Base-by-base conservation (phyloP, 2,329 filamentous ascomycete genomes). In the Ceratocystiopsis minuta region DNA sequence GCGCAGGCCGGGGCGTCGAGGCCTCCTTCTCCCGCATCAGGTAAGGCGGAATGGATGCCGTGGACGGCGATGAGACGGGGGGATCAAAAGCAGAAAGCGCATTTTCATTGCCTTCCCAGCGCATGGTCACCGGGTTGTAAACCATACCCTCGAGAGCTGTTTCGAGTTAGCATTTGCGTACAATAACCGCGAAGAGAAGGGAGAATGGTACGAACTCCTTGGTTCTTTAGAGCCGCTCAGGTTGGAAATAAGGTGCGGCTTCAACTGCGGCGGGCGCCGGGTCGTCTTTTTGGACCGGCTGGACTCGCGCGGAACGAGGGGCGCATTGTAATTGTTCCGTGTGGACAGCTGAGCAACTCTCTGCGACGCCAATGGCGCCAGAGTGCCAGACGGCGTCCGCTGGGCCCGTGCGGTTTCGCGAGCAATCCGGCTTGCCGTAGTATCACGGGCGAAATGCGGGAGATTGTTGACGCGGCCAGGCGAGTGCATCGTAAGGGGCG, bases 61-160 rank as follows among this genome's bases (percentile, higher is more conserved):
- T 66, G 0, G 68, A 68, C 2, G 73, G 70, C 2, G 71, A 70
- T 1, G 71, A 65, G 7, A 62, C 57, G 6, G 75, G 63, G 42
- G 68, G 58, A 42, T 94, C 86, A 59, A 98, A 98, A 5, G 76
- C 74, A 48, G 72, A 71, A 41, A 93, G 65, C 32, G 71, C 80
- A 52, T 85, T 88, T 57, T 98, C 90, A 53, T 98, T 98, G 41
- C 90, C 90, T 65, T 98, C 90, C 90, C 90, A 98, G 39, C 77
- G 72, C 54, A 78, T 90, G 10, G 83, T 81, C 24, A 71, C 66
- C 7, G 90, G 84, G 54, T 98, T 96, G 57, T 94, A 98, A 42
- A 76, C 79, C 90, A 98, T 98, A 49, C 88, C 90, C 59, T 94
- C 90, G 46, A 94, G 72, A 54, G 78, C 84, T 88, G 48, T 28